phyloP scores from a whole-genome alignment of 352 stramenopile genomes.

The Thalassiosira pacifica region DNA sequence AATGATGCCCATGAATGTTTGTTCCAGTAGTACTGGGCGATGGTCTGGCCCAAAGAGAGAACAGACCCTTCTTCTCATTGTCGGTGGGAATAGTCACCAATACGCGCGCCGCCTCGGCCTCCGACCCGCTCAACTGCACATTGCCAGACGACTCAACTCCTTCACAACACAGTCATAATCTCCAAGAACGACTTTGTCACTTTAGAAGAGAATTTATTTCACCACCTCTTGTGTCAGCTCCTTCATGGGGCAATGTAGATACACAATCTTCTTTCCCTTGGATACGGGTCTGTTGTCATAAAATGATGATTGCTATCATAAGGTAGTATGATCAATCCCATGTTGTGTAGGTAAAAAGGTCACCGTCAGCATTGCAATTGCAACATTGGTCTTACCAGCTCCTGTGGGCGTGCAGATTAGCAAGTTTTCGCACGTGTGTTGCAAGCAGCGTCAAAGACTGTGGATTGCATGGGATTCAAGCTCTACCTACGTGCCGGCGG shows the following conservation, averaged over 20 bases:
- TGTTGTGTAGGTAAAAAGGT: conserved; percentile 90
- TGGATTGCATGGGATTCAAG: conserved; percentile 98
- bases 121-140: conserved; percentile 96
- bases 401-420: conserved; percentile 93
- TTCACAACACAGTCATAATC: conserved; percentile 90
- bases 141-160: conserved; percentile 97
- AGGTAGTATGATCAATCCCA: conserved; percentile 79
- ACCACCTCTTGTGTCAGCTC: conserved; percentile 96
- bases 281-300: conserved; percentile 40
- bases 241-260: conserved; percentile 88
- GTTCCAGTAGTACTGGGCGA: conserved; percentile 97
- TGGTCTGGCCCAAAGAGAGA: conserved; percentile 98
- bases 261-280: conserved; percentile 83
- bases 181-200: conserved; percentile 86
- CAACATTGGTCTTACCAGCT: conserved; percentile 99
- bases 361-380: conserved; percentile 98
- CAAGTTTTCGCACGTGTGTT: conserved; percentile 95
- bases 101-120: conserved; percentile 93
- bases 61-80: conserved; percentile 95
- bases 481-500: too few relatives aligned
- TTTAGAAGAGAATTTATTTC: conserved; percentile 96
- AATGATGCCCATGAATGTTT: conserved; percentile 98
- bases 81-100: conserved; percentile 98
- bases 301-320: conserved; percentile 48
- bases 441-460: conserved; percentile 96